Evolutionary conservation across 2,329 filamentous ascomycete species (phyloP), one percentile per base, ranked within the genome.

Genomic region (Alternaria sp.): DNA sequence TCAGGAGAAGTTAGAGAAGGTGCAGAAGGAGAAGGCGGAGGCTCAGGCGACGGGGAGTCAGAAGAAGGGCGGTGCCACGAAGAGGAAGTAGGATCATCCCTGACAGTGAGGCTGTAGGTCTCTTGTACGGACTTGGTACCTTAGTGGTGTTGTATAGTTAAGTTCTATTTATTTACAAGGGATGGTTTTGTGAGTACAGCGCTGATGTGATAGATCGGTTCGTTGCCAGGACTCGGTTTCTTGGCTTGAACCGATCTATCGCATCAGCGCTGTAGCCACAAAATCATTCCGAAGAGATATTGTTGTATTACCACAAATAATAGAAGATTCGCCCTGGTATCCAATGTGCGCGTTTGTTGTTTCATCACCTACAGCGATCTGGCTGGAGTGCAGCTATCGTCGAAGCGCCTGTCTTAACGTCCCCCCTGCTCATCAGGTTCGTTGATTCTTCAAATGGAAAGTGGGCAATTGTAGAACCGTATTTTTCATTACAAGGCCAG

Each of bases 41-140:
- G 62, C 15, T 12, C 26, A 54, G 65, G 69, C 76, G 44, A 71
- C 70, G 10, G 75, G 75, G 1, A 70, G 66, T 19, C 62, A 72
- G 65, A 74, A 69, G 62, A 74, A 73, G 66, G 65, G 72, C 2
- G 60, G 67, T 43, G 75, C 69, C n/a, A 76, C 71, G 56, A 74
- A 75, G 69, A 72, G 74, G 66, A 79, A 79, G 70, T 65, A 64
- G 58, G 9, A 3, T 11, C n/a, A 7, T 36, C 2, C 15, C 15
- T 17, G 9, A n/a, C 7, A 9, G 21, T 36, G 13, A 36, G 30
- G 19, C 17, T 36, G 13, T 10, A 12, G 49, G 12, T 40, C 19
- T 52, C 30, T 5, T n/a, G 21, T 13, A 52, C 19, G 19, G 36
- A n/a, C 0, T n/a, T n/a, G 13, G 13, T 36, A 23, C 8, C 28